Evolutionary conservation across 2,329 filamentous ascomycete genomes (phyloP), one percentile per base, ranked within the genome.

Genomic region (Dactylellina drechsleri): DNA sequence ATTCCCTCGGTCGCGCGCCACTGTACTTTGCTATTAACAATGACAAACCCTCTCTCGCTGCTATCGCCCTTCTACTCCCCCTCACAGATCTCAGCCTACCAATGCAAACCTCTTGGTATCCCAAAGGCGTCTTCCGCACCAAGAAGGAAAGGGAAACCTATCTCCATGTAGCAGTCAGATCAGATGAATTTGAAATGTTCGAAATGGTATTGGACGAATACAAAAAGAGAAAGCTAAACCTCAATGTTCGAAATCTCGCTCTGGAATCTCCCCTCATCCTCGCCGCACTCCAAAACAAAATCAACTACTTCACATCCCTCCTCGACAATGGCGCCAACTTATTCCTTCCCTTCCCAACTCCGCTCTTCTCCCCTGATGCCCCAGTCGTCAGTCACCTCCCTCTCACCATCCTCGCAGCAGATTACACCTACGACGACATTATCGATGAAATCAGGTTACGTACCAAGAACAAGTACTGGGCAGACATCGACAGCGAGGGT

Each of bases 371-470:
- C 13, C 53, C 53, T 10, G 53, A 16, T 13, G 15, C 13, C 4
- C 53, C 20, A 16, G 53, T 56, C 31, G 4, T 36, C 31, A 56
- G 53, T n/a, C 13, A 36, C 18, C 53, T 56, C 8, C 31, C 26
- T 7, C 53, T 56, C 5, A 40, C 53, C 15, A 56, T 56, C 31
- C 18, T 56, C 12, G 31, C 53, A 15, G 53, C 23, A 31, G 53
- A 56, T 56, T 15, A 20, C n/a, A 56, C 23, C 8, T 56, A 36
- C 18, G 53, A 56, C 31, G 53, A 56, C 8, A 40, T 56, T 26
- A 18, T 56, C 23, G 53, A 56, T n/a, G 53, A 36, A 15, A 31
- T 56, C 53, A 15, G 13, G 8, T 2, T 56, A 10, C 23, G 20
- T 4, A 36, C 13, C 15, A 56, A 26, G 31, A 26, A 36, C 5